Percentiles rank a stretch among this genome's conserved stretches.
Conservation (phyloP, 164 flowering plant genomes). For the Magnolia officinalis region DNA sequence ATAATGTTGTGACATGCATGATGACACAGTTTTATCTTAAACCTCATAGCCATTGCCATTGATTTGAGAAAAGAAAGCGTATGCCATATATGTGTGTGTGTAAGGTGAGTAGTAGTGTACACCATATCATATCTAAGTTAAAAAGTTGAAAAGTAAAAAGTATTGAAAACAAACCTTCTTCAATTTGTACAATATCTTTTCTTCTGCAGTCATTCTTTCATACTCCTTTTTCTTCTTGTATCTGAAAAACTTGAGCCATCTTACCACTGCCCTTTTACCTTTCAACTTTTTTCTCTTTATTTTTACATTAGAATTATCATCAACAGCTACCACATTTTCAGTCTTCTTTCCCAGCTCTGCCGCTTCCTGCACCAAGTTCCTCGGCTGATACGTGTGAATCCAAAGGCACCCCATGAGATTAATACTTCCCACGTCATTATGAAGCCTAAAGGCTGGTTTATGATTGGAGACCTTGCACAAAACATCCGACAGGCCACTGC, state of each 20-base stretch:
- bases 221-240: conserved; percentile 88
- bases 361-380: conserved; percentile 17
- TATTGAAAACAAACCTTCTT: conserved; percentile 48
- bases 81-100: too few species aligned
- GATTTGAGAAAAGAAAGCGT: background rate
- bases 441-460: conserved; percentile 17
- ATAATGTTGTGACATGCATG: background rate
- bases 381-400: conserved; percentile 37
- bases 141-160: background rate
- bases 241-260: conserved; percentile 90
- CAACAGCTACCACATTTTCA: conserved; percentile 12
- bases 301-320: conserved; percentile 27
- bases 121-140: background rate
- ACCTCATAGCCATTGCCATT: background rate
- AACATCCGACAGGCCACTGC: conserved; percentile 32
- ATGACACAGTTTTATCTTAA: background rate
- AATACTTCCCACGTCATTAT: conserved; percentile 10
- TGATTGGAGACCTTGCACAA: conserved; percentile 39
- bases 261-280: conserved; percentile 91
- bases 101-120: background rate
- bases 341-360: conserved; percentile 18
- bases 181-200: conserved; percentile 72
- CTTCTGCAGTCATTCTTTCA: conserved; percentile 89
- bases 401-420: conserved; percentile 11
- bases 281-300: conserved; percentile 75